Evolutionary conservation across 2,329 filamentous ascomycete genomes (phyloP).

Genomic region (Penicillium sp.): DNA sequence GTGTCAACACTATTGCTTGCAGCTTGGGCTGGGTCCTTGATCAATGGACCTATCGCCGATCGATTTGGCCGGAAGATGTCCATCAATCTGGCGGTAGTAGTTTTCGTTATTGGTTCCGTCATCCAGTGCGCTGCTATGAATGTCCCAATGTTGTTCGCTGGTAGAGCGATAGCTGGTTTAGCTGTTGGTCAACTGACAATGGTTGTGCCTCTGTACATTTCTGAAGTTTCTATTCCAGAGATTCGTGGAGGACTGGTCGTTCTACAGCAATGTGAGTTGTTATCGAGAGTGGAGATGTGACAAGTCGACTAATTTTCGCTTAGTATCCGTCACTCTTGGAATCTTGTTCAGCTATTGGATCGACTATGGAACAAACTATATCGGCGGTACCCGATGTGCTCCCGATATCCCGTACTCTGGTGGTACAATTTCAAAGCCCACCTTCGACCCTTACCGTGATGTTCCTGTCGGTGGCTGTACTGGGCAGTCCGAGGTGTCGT

Average conservation of each 20-base stretch:
- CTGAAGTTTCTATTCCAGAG: constrained; percentile 47
- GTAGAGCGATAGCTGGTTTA: constrained; percentile 48
- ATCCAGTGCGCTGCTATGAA: constrained; percentile 46
- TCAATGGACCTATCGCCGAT: constrained; percentile 51
- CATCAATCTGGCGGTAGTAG: constrained; percentile 50
- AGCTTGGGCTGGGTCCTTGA: constrained; percentile 51
- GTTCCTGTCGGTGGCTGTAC: constrained; percentile 48
- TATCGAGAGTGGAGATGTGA: neutral
- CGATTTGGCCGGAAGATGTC: constrained; percentile 52
- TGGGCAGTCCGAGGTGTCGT: constrained; percentile 50
- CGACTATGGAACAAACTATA: constrained; percentile 48
- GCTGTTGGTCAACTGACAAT: constrained; percentile 45
- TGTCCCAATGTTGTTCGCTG: constrained; percentile 44
- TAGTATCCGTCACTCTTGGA: constrained; percentile 45
- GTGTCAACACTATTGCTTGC: constrained; percentile 51
- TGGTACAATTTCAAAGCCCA: constrained; percentile 36
- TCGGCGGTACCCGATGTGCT: constrained; percentile 47
- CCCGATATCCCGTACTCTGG: constrained; percentile 49
- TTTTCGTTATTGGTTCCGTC: constrained; percentile 54
- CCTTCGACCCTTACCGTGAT: constrained; percentile 44
- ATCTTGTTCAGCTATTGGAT: constrained; percentile 42
- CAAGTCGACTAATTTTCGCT: constrained; percentile 25
- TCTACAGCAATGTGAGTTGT: constrained; percentile 36
- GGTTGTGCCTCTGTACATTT: constrained; percentile 55
- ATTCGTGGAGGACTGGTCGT: constrained; percentile 41